A percentile compares a stretch with the other conserved stretches of the same genome.
These are phyloP conservation scores for Gymnopilus junonius DNA, from an alignment of 768 basidiomycete species.

Conservation along the genomic window DNA sequence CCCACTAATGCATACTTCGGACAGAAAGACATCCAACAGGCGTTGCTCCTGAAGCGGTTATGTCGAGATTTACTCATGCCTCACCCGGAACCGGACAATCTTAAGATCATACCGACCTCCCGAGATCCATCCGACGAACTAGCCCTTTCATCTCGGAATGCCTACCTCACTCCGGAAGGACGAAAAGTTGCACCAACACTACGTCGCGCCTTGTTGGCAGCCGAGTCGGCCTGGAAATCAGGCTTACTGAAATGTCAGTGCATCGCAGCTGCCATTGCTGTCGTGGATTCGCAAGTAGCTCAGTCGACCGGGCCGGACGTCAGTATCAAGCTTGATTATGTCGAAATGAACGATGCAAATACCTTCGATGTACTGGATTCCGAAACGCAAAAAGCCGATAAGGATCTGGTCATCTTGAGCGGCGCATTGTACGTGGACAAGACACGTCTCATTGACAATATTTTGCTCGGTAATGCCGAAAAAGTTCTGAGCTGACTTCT, in stretches of 20 bases:
- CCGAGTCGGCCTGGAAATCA: conserved; percentile 55
- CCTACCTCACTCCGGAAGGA: conserved; percentile 72
- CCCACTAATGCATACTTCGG: conserved; percentile 95
- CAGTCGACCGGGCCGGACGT: conserved; percentile 42
- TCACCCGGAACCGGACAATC: conserved; percentile 68
- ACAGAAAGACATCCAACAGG: conserved; percentile 98
- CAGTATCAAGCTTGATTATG: conserved; percentile 75
- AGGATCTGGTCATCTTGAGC: conserved; percentile 67
- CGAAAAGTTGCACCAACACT: conserved; percentile 71
- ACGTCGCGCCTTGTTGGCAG: conserved; percentile 67
- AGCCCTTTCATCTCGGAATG: conserved; percentile 91
- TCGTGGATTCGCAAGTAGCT: conserved; percentile 38
- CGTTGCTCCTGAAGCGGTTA: conserved; percentile 80
- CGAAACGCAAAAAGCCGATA: conserved; percentile 27
- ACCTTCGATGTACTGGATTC: conserved; percentile 68
- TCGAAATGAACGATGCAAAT: conserved; percentile 84
- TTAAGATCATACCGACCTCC: conserved; percentile 89
- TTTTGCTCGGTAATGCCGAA: conserved; percentile 65
- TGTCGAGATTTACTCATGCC: conserved; percentile 80
- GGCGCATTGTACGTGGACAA: conserved; percentile 86
- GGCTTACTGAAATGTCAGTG: conserved; percentile 56
- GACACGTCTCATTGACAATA: conserved; percentile 93
- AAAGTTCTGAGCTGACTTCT: conserved; percentile 33
- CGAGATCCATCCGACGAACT: conserved; percentile 69
- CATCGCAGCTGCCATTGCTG: conserved; percentile 44